Conservation (phyloP, 495 filamentous ascomycete genomes). For the Pyronema omphalodes region DNA sequence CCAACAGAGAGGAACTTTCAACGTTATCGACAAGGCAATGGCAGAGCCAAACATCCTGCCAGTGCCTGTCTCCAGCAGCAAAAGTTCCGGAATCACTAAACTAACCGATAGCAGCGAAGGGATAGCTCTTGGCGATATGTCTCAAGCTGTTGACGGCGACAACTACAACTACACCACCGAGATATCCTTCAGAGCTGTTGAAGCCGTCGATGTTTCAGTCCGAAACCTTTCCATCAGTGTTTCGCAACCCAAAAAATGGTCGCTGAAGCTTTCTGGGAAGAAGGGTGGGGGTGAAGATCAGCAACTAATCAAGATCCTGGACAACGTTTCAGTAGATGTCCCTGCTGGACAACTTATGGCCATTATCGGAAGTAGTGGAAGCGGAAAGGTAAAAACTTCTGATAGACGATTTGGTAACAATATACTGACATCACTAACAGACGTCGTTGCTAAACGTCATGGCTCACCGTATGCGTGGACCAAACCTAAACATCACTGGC, state of each 20-base stretch:
- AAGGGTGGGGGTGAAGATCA: slow-evolving; percentile 7
- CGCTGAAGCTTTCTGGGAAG: slow-evolving; percentile 8
- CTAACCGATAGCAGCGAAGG: too few species aligned
- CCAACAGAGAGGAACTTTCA: too few species aligned
- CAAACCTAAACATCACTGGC: slow-evolving; percentile 35
- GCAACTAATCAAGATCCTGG: slow-evolving; percentile 29
- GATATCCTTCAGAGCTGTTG: slow-evolving; percentile 42
- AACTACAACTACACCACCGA: slow-evolving; percentile 12
- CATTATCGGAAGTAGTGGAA: slow-evolving; percentile 55
- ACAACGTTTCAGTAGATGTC: slow-evolving; percentile 37
- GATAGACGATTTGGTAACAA: background rate
- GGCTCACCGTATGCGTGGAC: slow-evolving; percentile 42
- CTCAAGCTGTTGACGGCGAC: background rate
- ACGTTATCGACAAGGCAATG: too few species aligned
- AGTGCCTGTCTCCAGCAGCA: too few species aligned
- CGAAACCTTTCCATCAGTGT: slow-evolving; percentile 37
- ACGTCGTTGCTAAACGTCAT: slow-evolving; percentile 53
- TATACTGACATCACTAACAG: slow-evolving; percentile 3
- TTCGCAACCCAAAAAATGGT: slow-evolving; percentile 21
- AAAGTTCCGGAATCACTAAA: too few species aligned
- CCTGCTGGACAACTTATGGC: slow-evolving; percentile 45
- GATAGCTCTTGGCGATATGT: too few species aligned
- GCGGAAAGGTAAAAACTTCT: slow-evolving; percentile 33
- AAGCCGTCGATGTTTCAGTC: slow-evolving; percentile 39
- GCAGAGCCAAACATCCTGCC: too few species aligned